Conservation (phyloP, 2,329 filamentous ascomycete genomes). For the Dryadomyces quercivorus region DNA sequence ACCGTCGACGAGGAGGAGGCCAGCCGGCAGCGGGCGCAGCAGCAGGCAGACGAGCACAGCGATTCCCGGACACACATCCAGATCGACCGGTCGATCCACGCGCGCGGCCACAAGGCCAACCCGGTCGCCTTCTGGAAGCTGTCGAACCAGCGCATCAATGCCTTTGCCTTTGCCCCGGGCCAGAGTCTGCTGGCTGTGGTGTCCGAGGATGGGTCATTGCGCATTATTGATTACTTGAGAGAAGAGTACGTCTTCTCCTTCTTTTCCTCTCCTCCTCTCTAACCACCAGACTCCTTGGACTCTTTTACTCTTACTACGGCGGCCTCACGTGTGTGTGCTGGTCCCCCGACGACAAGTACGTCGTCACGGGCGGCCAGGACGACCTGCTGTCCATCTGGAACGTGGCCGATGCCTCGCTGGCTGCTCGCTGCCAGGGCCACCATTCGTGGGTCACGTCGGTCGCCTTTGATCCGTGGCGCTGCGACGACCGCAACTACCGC, state of each 20-base stretch:
- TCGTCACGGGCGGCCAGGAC: conserved; percentile 90
- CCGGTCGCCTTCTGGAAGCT: conserved; percentile 88
- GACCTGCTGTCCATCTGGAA: conserved; percentile 96
- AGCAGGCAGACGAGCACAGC: conserved; percentile 13
- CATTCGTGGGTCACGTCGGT: conserved; percentile 91
- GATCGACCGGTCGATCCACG: conserved; percentile 84
- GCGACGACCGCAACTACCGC: conserved; percentile 87
- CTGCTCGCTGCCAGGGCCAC: conserved; percentile 89
- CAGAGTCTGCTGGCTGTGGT: conserved; percentile 78
- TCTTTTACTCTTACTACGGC: conserved; percentile 88
- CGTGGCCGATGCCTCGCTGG: conserved; percentile 66
- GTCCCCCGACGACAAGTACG: conserved; percentile 94
- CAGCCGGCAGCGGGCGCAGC: conserved; percentile 42
- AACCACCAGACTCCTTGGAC: conserved; percentile 56
- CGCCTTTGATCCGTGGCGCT: conserved; percentile 93
- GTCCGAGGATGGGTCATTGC: conserved; percentile 78
- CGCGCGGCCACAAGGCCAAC: conserved; percentile 85
- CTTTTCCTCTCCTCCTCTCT: not conserved
- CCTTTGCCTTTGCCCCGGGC: conserved; percentile 86
- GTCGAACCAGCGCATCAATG: conserved; percentile 81
- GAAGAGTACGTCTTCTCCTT: conserved; percentile 54
- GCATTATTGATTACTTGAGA: conserved; percentile 82
- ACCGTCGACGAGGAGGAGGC: conserved; percentile 49
- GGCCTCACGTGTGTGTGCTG: conserved; percentile 88
- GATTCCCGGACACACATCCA: conserved; percentile 39